These are phyloP conservation scores for Sphaerulina populicola DNA, from an alignment of 2,329 filamentous ascomycete genomes.

Conservation along the genomic window DNA sequence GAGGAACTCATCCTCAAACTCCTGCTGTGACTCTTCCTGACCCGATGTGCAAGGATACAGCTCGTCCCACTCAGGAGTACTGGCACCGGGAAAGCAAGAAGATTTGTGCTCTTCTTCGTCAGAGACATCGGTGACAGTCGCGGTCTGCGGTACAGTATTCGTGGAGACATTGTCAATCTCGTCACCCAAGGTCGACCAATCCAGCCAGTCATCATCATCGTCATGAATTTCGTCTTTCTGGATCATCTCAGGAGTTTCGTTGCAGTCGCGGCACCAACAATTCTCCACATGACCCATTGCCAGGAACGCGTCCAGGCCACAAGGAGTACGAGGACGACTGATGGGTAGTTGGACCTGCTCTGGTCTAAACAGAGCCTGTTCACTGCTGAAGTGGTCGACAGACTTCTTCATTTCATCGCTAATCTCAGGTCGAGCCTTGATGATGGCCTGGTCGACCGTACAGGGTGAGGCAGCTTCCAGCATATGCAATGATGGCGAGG, in stretches of 20 bases:
- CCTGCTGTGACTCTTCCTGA: not conserved
- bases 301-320: slow-evolving; percentile 25
- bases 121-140: not conserved
- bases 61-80: slow-evolving; percentile 10
- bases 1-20: slow-evolving; percentile 8
- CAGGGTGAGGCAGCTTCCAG: not conserved
- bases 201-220: slow-evolving; percentile 22
- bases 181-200: slow-evolving; percentile 14
- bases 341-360: slow-evolving; percentile 7
- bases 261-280: slow-evolving; percentile 27
- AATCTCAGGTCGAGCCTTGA: not conserved
- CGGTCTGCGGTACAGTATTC: not conserved
- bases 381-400: slow-evolving; percentile 24
- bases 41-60: slow-evolving; percentile 4
- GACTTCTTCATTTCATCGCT: slow-evolving; percentile 16
- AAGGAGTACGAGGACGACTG: slow-evolving; percentile 12
- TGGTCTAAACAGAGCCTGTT: slow-evolving; percentile 24
- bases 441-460: not conserved
- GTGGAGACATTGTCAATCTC: slow-evolving; percentile 3
- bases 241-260: slow-evolving; percentile 20
- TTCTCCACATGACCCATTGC: slow-evolving; percentile 27
- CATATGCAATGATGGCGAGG: not conserved
- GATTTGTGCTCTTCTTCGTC: slow-evolving; percentile 5
- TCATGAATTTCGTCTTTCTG: slow-evolving; percentile 8
- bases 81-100: not conserved